Evolutionary conservation across 1,139 yeast genomes (phyloP), one percentile per base, ranked within the genome.

Genomic region (Torulaspora globosa): DNA sequence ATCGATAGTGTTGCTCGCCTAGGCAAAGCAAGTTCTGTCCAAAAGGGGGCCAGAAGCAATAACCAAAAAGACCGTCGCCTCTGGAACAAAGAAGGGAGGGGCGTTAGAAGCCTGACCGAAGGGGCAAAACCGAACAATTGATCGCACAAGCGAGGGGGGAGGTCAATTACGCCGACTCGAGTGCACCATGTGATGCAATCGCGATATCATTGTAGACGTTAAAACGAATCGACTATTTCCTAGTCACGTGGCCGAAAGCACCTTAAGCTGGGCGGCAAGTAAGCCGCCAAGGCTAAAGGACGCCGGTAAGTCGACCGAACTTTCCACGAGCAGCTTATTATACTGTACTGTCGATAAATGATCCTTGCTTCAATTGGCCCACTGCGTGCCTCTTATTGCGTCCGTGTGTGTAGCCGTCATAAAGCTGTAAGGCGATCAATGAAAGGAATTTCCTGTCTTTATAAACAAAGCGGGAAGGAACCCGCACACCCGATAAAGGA

Each of bases 21-120:
- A 23, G 28, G 7, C 36, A 34, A 14, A 34, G 28, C 28, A n/a
- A 34, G 15, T 3, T 7, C 6, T 14, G 28, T 12, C 11, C 18
- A 34, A 11, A 34, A 12, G 36, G 36, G 36, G 36, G 36, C 19
- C 28, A 21, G 28, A n/a, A 21, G 36, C 28, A 34, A 21, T 34
- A 16, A 2, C 8, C 36, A 6, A n/a, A 23, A 34, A 16, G 28
- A 19, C 34, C 36, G 36, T 24, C 27, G 18, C 3, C 14, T 29
- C 15, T 37, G 8, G 5, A 18, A 18, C 19, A 18, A 18, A 18
- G 19, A 30, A 30, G 33, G 33, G 33, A 30, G 33, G 14, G 14
- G 2, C 31, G 14, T 29, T 9, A 9, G 32, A 29, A 14, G 32
- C 10, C 32, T 31, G 12, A 26, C 29, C 10, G 3, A 7, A 24